Conservation (phyloP, 768 basidiomycete genomes). For the Coprinellus micaceus region DNA sequence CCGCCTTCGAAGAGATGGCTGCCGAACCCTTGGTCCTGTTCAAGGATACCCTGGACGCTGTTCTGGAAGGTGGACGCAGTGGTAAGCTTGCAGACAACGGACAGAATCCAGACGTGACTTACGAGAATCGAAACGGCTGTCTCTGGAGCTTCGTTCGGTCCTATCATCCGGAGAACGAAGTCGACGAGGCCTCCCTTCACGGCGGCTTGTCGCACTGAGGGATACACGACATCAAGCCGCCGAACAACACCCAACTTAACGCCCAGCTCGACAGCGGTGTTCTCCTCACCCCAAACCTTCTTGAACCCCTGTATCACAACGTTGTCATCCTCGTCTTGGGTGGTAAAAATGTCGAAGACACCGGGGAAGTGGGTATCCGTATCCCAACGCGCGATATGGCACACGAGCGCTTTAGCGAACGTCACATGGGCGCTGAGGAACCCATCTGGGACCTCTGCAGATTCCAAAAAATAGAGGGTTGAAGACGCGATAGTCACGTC, state of each 20-base stretch:
- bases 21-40: conserved; percentile 15
- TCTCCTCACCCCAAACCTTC: not conserved
- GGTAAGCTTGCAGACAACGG: too few relatives aligned
- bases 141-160: not conserved
- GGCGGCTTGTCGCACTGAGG: not conserved
- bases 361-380: not conserved
- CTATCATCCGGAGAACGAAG: not conserved
- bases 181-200: not conserved
- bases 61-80: not conserved
- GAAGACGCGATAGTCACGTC: not conserved
- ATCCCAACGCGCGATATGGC: not conserved
- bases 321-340: not conserved
- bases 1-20: conserved; percentile 11
- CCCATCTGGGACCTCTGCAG: not conserved
- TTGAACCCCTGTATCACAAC: not conserved
- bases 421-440: not conserved
- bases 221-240: not conserved
- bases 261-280: not conserved
- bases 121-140: not conserved
- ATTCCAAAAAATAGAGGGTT: not conserved
- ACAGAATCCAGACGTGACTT: too few relatives aligned
- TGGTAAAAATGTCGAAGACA: not conserved
- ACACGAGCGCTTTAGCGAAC: not conserved
- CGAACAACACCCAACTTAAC: not conserved
- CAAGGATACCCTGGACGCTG: conserved; percentile 12